Base-by-base conservation (phyloP, 208 protist genomes). In the Endotrypanum monterogeii region DNA sequence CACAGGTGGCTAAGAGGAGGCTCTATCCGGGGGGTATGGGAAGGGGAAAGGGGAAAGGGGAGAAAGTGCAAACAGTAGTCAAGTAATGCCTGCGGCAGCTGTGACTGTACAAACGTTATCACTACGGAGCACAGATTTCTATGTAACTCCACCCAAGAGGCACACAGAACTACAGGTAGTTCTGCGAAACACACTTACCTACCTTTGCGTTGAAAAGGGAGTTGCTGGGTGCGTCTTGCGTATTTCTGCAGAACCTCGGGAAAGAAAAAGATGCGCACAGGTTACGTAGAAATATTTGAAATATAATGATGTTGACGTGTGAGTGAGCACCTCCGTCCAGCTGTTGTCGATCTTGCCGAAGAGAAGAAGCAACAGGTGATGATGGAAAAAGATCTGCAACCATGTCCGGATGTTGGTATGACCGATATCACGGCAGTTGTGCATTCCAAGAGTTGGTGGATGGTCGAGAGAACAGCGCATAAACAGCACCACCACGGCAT, bases 231-330 rank as follows among this genome's bases (percentile, higher is more conserved):
- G 32, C 35, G 57, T 67, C n/a, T 28, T 23, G n/a, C 23, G 37
- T 55, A 51, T 74, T 7, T 51, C 28, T 65, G 23, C 20, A 12
- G 65, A 8, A 44, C 35, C 39, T 44, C 3, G n/a, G n/a, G n/a
- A n/a, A 63, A 46, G 6, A 44, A 5, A 0, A 8, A 2, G 1
- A 20, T 20, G 58, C 25, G 56, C 11, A 16, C 30, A 37, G 56
- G 3, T 16, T 37, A 46, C n/a, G 20, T 4, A 23, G 25, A n/a
- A n/a, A 14, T 79, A 0, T 67, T 18, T 73, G 14, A 25, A 48
- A 55, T 46, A 41, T 76, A 14, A 39, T 32, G 28, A 41, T 72
- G 30, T 51, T 25, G 57, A 25, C 65, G 57, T 72, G 25, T 70
- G 54, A 57, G 25, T 51, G 35, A 23, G 30, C 32, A 35, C 11